Percentiles rank a stretch among this genome's conserved stretches.
These are phyloP conservation scores for Fistulifera pelliculosa DNA, from an alignment of 108 stramenopile species.

Conservation along the genomic window DNA sequence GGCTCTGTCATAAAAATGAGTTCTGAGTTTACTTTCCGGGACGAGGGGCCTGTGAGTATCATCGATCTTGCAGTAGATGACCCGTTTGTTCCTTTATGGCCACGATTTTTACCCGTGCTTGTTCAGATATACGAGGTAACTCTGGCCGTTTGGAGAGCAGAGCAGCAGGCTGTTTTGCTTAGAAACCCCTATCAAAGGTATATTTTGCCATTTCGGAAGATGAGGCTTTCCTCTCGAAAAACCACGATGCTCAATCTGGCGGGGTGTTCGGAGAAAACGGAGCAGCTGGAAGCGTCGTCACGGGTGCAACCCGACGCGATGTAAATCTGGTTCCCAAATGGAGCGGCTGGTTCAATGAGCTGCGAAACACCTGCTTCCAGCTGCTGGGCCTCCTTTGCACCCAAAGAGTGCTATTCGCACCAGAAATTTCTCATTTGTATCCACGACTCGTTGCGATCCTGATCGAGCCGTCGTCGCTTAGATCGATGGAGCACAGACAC, in stretches of 20 bases:
- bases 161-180: constrained; percentile 50
- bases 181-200: constrained; percentile 64
- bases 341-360: constrained; percentile 87
- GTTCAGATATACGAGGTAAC: constrained; percentile 47
- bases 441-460: constrained; percentile 60
- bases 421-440: constrained; percentile 54
- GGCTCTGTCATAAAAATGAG: constrained; percentile 3
- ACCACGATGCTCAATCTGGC: constrained; percentile 51
- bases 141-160: constrained; percentile 65
- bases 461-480: constrained; percentile 50
- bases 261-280: constrained; percentile 88
- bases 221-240: constrained; percentile 71
- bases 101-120: constrained; percentile 61
- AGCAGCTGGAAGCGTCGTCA: constrained; percentile 77
- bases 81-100: constrained; percentile 83
- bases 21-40: constrained; percentile 42
- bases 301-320: constrained; percentile 65
- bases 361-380: constrained; percentile 73
- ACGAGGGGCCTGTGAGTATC: constrained; percentile 77
- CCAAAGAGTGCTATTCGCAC: constrained; percentile 67
- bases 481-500: constrained; percentile 84
- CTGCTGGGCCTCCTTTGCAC: constrained; percentile 63
- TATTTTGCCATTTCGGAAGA: constrained; percentile 83
- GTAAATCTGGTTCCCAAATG: constrained; percentile 74
- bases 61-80: constrained; percentile 70